Evolutionary conservation across 1,284 basidiomycete species (phyloP).

Genomic region (Irpex sp.): DNA sequence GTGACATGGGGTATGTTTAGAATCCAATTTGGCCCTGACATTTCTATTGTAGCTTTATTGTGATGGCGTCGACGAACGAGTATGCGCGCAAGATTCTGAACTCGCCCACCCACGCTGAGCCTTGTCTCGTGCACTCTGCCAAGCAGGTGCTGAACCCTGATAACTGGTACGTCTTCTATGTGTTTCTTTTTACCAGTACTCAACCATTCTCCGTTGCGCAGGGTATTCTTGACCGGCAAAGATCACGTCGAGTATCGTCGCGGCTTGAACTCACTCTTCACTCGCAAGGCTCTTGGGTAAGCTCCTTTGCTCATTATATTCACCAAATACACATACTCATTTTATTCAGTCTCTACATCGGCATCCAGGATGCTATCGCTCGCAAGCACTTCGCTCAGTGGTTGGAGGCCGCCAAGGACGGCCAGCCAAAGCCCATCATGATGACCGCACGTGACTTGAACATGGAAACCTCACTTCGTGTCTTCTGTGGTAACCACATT

Average conservation of each 20-base stretch:
- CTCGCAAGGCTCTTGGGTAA: constrained; percentile 86
- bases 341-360: constrained; percentile 64
- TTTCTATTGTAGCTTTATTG: constrained; percentile 72
- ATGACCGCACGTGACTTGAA: constrained; percentile 89
- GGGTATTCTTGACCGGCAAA: constrained; percentile 97
- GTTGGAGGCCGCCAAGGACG: constrained; percentile 50
- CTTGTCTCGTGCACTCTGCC: constrained; percentile 90
- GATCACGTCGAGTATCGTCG: constrained; percentile 92
- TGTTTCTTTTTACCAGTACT: no score
- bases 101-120: constrained; percentile 84
- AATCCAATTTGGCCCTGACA: background rate
- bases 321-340: constrained; percentile 1
- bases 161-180: constrained; percentile 67
- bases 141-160: constrained; percentile 84
- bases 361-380: constrained; percentile 83
- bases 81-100: constrained; percentile 91
- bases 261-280: constrained; percentile 89
- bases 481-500: constrained; percentile 93
- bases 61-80: constrained; percentile 91
- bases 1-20: constrained; percentile 25
- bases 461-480: constrained; percentile 95
- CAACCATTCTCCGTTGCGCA: constrained; percentile 24
- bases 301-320: constrained; percentile 16
- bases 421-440: constrained; percentile 73
- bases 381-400: constrained; percentile 73